These are phyloP conservation scores for Buddleja alternifolia DNA, from an alignment of 257 asterid genomes.

Conservation along the genomic window DNA sequence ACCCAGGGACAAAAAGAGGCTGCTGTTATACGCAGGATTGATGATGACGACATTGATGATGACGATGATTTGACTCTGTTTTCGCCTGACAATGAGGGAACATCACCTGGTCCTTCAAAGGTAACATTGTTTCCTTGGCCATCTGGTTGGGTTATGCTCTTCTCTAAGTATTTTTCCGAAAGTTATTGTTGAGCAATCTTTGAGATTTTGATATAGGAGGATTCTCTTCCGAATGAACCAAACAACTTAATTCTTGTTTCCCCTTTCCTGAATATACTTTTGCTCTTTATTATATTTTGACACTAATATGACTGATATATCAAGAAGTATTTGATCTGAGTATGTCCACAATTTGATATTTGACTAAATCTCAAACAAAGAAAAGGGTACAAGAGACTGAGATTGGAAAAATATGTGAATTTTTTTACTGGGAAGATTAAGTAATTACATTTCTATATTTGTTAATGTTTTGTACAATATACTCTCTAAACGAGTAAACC, in stretches of 20 bases:
- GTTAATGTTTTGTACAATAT: no score
- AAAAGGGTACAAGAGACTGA: background rate
- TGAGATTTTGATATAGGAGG: background rate
- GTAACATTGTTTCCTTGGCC: constrained; percentile 30
- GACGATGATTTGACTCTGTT: constrained; percentile 38
- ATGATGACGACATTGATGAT: constrained; percentile 63
- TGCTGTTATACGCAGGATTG: constrained; percentile 50
- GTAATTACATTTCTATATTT: background rate
- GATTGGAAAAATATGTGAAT: background rate
- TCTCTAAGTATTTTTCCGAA: background rate
- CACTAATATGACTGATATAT: background rate
- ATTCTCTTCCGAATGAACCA: constrained; percentile 4
- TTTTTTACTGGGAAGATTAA: background rate
- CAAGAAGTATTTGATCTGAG: background rate
- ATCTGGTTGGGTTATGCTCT: background rate
- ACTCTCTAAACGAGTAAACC: background rate
- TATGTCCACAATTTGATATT: background rate
- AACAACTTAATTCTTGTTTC: background rate
- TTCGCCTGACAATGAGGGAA: constrained; percentile 31
- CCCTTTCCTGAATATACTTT: background rate
- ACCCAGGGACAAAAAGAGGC: constrained; percentile 53
- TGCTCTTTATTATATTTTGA: background rate
- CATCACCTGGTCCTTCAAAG: constrained; percentile 46
- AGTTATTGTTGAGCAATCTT: background rate
- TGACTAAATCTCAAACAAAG: background rate